Conservation (phyloP, 345 rosid species). For the Populus nigra region DNA sequence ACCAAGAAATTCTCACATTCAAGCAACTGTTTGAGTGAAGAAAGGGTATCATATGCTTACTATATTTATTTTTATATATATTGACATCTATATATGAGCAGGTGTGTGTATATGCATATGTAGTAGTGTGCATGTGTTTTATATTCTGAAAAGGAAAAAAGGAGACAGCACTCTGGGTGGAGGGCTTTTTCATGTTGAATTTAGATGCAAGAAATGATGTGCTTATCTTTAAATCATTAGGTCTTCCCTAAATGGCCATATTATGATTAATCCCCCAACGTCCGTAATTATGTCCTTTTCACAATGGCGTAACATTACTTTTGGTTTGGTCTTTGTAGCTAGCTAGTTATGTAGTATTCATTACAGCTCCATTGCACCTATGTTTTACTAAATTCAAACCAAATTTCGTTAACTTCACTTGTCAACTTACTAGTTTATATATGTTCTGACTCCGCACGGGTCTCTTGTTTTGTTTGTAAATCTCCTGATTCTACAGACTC, state of each 20-base stretch:
- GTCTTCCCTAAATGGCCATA: slow-evolving; percentile 28
- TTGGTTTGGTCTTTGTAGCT: not conserved
- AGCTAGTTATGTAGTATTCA: not conserved
- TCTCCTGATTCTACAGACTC: no score
- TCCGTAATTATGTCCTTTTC: slow-evolving; percentile 8
- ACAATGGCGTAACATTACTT: not conserved
- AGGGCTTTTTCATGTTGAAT: slow-evolving; percentile 18
- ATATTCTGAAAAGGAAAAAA: not conserved
- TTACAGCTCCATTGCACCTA: not conserved
- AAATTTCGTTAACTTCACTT: not conserved
- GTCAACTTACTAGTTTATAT: not conserved
- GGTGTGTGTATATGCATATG: not conserved
- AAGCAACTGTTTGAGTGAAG: slow-evolving; percentile 30
- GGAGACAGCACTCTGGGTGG: slow-evolving; percentile 10
- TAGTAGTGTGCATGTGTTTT: no score
- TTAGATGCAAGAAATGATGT: slow-evolving; percentile 40
- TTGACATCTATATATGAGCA: not conserved
- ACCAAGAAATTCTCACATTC: slow-evolving; percentile 34
- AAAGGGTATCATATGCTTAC: not conserved
- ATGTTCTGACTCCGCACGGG: not conserved
- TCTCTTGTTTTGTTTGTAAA: no score
- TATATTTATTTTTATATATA: not conserved
- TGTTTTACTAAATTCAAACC: not conserved
- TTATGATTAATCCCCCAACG: slow-evolving; percentile 21
- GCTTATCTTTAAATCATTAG: slow-evolving; percentile 31